Evolutionary conservation across 2,329 filamentous ascomycete species (phyloP).

Genomic region (Cyphellophora attinorum): DNA sequence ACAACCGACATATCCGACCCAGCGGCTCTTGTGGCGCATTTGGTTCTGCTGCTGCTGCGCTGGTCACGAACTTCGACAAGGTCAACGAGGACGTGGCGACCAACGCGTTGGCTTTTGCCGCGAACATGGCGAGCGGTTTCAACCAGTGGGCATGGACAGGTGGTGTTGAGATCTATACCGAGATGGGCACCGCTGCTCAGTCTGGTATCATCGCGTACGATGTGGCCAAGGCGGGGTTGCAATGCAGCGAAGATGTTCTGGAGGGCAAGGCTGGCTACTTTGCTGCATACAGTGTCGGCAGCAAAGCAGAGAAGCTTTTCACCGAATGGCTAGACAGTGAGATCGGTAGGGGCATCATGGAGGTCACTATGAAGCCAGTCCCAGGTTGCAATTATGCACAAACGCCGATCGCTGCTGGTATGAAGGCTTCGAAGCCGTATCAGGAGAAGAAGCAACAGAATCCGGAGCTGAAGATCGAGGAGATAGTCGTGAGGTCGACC

Average conservation of each 20-base stretch:
- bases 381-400: constrained; percentile 10
- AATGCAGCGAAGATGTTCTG: constrained; percentile 5
- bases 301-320: constrained; percentile 1
- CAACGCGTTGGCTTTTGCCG: constrained; percentile 4
- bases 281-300: constrained; percentile 3
- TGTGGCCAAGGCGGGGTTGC: constrained; percentile 6
- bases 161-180: constrained; percentile 7
- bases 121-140: constrained; percentile 6
- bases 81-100: neutral
- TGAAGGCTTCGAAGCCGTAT: constrained; percentile 3
- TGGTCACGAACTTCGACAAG: neutral
- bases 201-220: constrained; percentile 6
- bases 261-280: constrained; percentile 10
- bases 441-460: constrained; percentile 2
- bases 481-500: constrained; percentile 5
- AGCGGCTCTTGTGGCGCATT: constrained; percentile 8
- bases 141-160: constrained; percentile 10
- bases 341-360: constrained; percentile 6
- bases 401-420: constrained; percentile 5
- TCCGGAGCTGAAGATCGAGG: neutral
- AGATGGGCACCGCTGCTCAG: constrained; percentile 6
- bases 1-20: constrained; percentile 6
- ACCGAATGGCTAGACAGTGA: constrained; percentile 1
- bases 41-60: constrained; percentile 2
- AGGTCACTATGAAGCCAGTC: constrained; percentile 8